Evolutionary conservation across 331 rosid genomes (phyloP).

Genomic region (Quercus lobata): DNA sequence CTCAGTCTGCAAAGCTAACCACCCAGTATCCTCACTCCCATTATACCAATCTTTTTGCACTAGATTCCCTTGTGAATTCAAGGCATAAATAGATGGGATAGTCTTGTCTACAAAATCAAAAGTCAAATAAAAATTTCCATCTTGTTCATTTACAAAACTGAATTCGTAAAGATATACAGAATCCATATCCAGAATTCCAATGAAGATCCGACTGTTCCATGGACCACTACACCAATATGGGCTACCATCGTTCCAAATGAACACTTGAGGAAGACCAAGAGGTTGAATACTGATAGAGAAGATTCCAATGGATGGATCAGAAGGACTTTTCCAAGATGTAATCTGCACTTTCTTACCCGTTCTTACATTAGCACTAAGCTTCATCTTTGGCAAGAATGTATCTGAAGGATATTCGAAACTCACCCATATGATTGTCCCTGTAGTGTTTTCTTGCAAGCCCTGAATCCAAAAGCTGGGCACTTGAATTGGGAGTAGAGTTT

Average conservation of each 20-base stretch:
- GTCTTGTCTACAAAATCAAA: background rate
- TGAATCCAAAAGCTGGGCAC: background rate
- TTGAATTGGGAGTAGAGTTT: conserved; percentile 4
- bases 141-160: background rate
- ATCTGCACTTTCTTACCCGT: conserved; percentile 20
- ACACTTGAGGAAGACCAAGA: conserved; percentile 24
- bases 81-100: too few species aligned
- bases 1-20: background rate
- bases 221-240: conserved; percentile 43
- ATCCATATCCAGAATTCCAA: conserved; percentile 33
- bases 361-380: conserved; percentile 2
- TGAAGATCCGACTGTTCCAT: conserved; percentile 42
- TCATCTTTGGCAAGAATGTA: background rate
- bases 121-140: background rate
- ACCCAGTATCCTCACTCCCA: background rate
- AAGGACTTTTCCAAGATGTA: background rate
- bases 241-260: conserved; percentile 22
- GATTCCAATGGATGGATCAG: conserved; percentile 31
- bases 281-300: conserved; percentile 12
- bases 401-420: conserved; percentile 11
- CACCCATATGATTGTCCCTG: background rate
- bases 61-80: background rate
- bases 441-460: background rate
- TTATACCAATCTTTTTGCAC: background rate
- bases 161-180: background rate